Conservation (phyloP, 306 rosid species). For the Mucuna pruriens region DNA sequence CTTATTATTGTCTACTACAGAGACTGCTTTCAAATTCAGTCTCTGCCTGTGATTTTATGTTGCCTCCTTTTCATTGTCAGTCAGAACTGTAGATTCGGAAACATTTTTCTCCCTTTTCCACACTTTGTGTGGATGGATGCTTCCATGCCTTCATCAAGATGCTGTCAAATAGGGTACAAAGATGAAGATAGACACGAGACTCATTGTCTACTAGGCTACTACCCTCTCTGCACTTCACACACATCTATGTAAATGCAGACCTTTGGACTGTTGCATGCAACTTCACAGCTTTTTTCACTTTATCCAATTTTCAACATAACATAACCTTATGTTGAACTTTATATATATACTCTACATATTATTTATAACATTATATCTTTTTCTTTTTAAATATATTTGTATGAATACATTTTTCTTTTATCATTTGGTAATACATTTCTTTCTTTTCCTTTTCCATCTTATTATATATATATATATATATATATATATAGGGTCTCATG, state of each 20-base stretch:
- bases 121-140: slow-evolving; percentile 33
- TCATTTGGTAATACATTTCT: neutral
- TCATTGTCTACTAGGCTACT: neutral
- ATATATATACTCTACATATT: no score
- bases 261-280: slow-evolving; percentile 20
- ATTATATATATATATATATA: neutral
- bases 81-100: slow-evolving; percentile 47
- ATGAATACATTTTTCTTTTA: neutral
- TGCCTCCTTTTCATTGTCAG: slow-evolving; percentile 57
- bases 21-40: slow-evolving; percentile 47
- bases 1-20: slow-evolving; percentile 38
- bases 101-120: slow-evolving; percentile 29
- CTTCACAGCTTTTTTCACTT: slow-evolving; percentile 5
- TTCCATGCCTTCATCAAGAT: slow-evolving; percentile 43
- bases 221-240: slow-evolving; percentile 9
- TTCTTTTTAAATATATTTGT: no score
- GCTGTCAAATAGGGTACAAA: slow-evolving; percentile 46
- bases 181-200: slow-evolving; percentile 24
- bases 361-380: neutral
- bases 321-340: neutral
- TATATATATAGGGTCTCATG: neutral
- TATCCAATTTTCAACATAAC: neutral
- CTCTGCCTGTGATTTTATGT: slow-evolving; percentile 46
- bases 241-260: neutral
- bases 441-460: neutral